Evolutionary conservation across 169 alveolate species (phyloP), one percentile per base, ranked within the genome.

Genomic region (Eimeria maxima): DNA sequence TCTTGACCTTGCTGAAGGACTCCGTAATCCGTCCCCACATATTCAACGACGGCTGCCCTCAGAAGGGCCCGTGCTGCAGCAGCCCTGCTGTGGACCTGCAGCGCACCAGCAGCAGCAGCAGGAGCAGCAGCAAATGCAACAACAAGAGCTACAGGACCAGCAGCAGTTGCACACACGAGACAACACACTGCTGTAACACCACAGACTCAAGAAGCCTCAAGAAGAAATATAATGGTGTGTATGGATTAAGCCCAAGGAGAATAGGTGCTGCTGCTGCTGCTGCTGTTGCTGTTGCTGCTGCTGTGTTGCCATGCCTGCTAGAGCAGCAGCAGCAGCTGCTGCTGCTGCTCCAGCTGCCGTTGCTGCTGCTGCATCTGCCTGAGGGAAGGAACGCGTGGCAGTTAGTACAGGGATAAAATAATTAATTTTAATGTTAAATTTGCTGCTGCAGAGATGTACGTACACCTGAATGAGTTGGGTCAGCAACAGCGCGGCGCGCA

Each of bases 1-100:
- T 91, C 67, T 84, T 84, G 16, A 91, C 95, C 24, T 57, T 74
- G 84, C 80, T 74, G 83, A 73, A 91, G 7, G 95, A 73, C 67
- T 91, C 95, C 20, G 91, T 60, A 5, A 91, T 65, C 20, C 76
- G 67, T 24, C 91, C 95, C 95, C 95, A 91, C 95, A 91, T 91
- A 24, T 80, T 80, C 44, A 24, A 57, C 60, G 24, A 33, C 90
- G 60, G 60, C 0, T 53, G 60, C 60, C 60, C 60, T 53, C 60
- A 53, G 60, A 4, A 50, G 80, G 45, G 44, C 45, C 45, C 44
- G 47, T 8, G 80, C 80, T 69, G 45, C 38, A 69, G 38, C 47
- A 11, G 45, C 27, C 4, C 20, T 76, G 87, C 87, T 7, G 63
- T 14, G 16, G 16, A 45, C 55, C 87, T 76, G 14, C 47, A 27